Conservation (phyloP, 176 grass and related monocot genomes). For the Poa pratensis region DNA sequence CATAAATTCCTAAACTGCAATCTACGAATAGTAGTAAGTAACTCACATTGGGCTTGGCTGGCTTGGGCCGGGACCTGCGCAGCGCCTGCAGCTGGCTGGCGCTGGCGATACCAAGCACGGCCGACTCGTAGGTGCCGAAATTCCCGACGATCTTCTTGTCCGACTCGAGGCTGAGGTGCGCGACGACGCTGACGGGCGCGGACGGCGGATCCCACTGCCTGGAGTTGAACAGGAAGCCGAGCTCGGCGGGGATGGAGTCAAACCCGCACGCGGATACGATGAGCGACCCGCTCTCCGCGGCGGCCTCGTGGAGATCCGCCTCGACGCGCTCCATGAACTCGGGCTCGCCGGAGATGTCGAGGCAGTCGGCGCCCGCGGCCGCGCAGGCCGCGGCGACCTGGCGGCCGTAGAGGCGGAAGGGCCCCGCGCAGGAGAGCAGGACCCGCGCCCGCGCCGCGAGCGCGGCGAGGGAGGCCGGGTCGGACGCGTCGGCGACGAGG, state of each 20-base stretch:
- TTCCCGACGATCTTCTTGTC: constrained; percentile 69
- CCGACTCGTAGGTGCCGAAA: constrained; percentile 80
- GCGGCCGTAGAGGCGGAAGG: constrained; percentile 71
- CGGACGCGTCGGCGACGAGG: constrained; percentile 70
- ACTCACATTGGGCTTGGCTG: constrained; percentile 64
- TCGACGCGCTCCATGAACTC: constrained; percentile 91
- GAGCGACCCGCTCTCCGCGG: constrained; percentile 54
- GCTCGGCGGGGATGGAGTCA: constrained; percentile 83
- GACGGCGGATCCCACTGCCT: constrained; percentile 64
- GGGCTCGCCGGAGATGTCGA: constrained; percentile 87
- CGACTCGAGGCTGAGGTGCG: constrained; percentile 70
- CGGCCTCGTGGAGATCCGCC: constrained; percentile 63
- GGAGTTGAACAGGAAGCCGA: constrained; percentile 73
- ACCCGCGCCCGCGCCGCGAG: constrained; percentile 54
- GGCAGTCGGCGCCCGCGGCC: constrained; percentile 64
- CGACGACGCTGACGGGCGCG: constrained; percentile 54
- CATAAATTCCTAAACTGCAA: constrained; percentile 7
- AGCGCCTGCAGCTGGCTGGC: constrained; percentile 61
- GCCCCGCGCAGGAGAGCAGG: constrained; percentile 72
- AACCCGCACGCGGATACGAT: constrained; percentile 85
- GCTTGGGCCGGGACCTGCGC: constrained; percentile 65
- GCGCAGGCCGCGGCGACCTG: constrained; percentile 69
- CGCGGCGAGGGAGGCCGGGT: constrained; percentile 62
- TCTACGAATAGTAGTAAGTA: neutral
- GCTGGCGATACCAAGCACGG: constrained; percentile 72